A percentile compares a stretch with the other conserved stretches of the same genome.
Evolutionary conservation across 441 rosid genomes (phyloP).

Genomic region (Theobroma grandiflorum): DNA sequence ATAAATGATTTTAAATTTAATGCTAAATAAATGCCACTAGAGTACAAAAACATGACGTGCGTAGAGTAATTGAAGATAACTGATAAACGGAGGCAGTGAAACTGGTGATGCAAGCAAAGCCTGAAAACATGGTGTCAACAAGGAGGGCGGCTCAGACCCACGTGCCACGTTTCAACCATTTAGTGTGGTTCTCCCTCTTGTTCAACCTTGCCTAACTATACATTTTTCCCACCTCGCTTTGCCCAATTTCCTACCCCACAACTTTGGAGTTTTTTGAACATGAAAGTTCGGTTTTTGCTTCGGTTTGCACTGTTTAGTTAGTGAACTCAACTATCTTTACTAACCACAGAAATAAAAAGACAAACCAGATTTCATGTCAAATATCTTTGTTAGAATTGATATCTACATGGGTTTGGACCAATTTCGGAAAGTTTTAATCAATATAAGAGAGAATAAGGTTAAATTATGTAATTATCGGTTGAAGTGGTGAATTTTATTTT

Average conservation of each 20-base stretch:
- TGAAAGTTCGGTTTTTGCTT: neutral
- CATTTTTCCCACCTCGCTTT: neutral
- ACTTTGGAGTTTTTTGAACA: neutral
- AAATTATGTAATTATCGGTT: too few species aligned
- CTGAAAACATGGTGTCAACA: neutral
- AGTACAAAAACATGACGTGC: neutral
- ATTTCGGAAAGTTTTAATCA: too few species aligned
- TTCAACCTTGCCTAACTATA: slow-evolving; percentile 4
- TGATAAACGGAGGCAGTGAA: neutral
- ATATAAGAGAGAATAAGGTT: too few species aligned
- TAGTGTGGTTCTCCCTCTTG: neutral
- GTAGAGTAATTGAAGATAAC: neutral
- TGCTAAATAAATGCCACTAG: neutral
- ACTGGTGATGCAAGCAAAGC: neutral
- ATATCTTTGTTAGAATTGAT: neutral
- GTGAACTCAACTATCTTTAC: neutral
- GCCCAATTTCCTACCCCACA: slow-evolving; percentile 10
- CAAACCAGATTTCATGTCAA: neutral
- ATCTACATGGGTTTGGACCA: neutral
- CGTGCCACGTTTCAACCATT: neutral
- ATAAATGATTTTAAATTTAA: too few species aligned
- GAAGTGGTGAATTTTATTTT: too few species aligned
- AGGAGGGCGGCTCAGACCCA: neutral
- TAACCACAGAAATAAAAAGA: neutral
- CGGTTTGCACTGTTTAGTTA: neutral